A percentile compares a stretch with the other conserved stretches of the same genome.
phyloP scores from a whole-genome alignment of 2,329 filamentous ascomycete genomes.

The Exutisphaerella laricina region DNA sequence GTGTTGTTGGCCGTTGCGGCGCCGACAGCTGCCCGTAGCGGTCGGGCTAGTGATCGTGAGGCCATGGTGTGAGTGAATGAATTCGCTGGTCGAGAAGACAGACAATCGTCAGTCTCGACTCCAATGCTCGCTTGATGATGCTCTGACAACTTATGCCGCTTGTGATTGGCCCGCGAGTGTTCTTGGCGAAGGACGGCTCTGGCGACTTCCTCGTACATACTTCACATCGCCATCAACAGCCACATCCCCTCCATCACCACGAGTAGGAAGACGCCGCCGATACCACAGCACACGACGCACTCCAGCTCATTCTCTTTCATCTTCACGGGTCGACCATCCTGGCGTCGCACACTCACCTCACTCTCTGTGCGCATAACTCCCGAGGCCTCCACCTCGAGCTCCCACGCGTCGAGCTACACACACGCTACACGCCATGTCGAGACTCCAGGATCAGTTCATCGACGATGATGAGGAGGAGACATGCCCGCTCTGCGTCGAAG shows the following conservation, averaged over 20 bases:
- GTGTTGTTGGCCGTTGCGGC: slow-evolving; percentile 10
- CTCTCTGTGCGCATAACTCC: slow-evolving; percentile 4
- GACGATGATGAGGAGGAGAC: slow-evolving; percentile 50
- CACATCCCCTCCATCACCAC: background rate
- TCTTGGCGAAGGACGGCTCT: no score
- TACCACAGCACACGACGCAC: background rate
- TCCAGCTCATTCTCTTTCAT: background rate
- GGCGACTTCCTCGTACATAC: no score
- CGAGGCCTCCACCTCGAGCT: slow-evolving; percentile 6
- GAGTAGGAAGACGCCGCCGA: no score
- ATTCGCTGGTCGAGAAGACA: background rate
- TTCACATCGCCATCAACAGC: no score
- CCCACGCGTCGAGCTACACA: slow-evolving; percentile 18
- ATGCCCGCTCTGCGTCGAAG: slow-evolving; percentile 96
- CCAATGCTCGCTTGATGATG: background rate
- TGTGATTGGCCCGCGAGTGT: background rate
- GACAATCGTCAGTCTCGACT: no score
- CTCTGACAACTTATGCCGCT: background rate
- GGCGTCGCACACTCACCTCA: slow-evolving; percentile 2
- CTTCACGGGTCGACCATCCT: slow-evolving; percentile 8
- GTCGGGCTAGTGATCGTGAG: slow-evolving; percentile 13
- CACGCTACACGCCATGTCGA: slow-evolving; percentile 40
- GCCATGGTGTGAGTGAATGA: slow-evolving; percentile 10
- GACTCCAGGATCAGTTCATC: slow-evolving; percentile 50
- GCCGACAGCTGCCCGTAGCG: slow-evolving; percentile 12